phyloP scores from a whole-genome alignment of 208 protist species.

The Trypanosoma rangeli region DNA sequence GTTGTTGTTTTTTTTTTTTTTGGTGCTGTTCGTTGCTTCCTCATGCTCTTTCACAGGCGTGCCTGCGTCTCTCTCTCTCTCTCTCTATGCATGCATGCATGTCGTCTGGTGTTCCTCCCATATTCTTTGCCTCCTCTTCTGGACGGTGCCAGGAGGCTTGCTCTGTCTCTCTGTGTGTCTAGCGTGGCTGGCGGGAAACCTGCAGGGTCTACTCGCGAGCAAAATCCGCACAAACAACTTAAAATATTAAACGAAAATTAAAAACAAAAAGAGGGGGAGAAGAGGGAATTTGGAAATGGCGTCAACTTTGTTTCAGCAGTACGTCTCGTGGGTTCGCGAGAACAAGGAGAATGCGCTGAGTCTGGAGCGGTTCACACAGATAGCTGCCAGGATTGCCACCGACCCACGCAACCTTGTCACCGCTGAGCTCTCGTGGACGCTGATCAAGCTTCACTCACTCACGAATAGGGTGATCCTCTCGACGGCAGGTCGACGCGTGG shows the following conservation, averaged over 20 bases:
- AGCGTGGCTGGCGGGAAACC: no score
- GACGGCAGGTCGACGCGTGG: constrained; percentile 35
- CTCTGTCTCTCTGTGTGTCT: neutral
- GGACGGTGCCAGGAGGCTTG: neutral
- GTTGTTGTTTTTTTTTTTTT: neutral
- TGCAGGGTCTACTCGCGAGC: no score
- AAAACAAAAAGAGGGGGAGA: no score
- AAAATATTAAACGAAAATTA: no score
- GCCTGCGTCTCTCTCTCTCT: neutral
- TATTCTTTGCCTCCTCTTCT: neutral
- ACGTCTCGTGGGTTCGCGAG: constrained; percentile 72
- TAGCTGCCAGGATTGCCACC: constrained; percentile 56
- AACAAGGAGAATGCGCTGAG: constrained; percentile 60
- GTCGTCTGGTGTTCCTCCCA: neutral
- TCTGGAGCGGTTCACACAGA: constrained; percentile 69
- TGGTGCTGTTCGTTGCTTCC: neutral
- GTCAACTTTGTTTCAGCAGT: constrained; percentile 34
- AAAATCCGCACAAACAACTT: no score
- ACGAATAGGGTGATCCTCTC: constrained; percentile 53
- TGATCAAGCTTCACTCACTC: constrained; percentile 61
- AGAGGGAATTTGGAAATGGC: neutral
- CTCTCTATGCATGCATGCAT: neutral
- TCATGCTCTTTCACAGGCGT: neutral
- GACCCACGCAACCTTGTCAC: constrained; percentile 65
- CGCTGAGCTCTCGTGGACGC: constrained; percentile 57